Percentiles rank a stretch among this genome's conserved stretches.
Evolutionary conservation across 1,139 yeast genomes (phyloP).

Genomic region (Suhomyces bribrorum): DNA sequence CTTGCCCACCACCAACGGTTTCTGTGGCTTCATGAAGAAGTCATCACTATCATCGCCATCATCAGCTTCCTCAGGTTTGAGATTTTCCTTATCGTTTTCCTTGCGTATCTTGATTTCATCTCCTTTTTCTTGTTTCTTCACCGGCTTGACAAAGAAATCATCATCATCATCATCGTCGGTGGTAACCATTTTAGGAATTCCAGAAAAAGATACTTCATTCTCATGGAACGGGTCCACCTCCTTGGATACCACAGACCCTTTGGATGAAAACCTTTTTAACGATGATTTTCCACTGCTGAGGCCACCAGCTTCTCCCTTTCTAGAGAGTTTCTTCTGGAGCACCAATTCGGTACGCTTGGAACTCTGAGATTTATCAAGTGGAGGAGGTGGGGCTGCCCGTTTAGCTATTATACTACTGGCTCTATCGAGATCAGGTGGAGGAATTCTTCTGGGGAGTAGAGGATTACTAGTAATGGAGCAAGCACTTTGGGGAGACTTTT

Average conservation of each 20-base stretch:
- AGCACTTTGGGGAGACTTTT: background rate
- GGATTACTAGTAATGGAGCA: background rate
- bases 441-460: background rate
- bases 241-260: slow-evolving; percentile 17
- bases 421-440: slow-evolving; percentile 11
- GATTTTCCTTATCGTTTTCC: slow-evolving; percentile 1
- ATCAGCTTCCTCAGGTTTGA: slow-evolving; percentile 2
- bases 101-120: slow-evolving; percentile 33
- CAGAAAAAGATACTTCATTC: slow-evolving; percentile 69
- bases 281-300: background rate
- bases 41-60: slow-evolving; percentile 17
- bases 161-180: slow-evolving; percentile 16
- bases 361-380: slow-evolving; percentile 26
- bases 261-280: slow-evolving; percentile 12
- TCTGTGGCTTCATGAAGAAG: slow-evolving; percentile 30
- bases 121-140: slow-evolving; percentile 14
- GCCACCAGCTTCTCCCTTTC: slow-evolving; percentile 3
- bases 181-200: slow-evolving; percentile 54
- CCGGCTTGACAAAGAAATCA: slow-evolving; percentile 2
- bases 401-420: slow-evolving; percentile 52
- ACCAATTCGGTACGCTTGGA: slow-evolving; percentile 15
- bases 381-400: slow-evolving; percentile 78
- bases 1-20: slow-evolving; percentile 3
- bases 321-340: slow-evolving; percentile 10
- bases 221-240: slow-evolving; percentile 59